Evolutionary conservation across 2,329 filamentous ascomycete genomes (phyloP), one percentile per base, ranked within the genome.

Genomic region (Metarhizium anisopliae): DNA sequence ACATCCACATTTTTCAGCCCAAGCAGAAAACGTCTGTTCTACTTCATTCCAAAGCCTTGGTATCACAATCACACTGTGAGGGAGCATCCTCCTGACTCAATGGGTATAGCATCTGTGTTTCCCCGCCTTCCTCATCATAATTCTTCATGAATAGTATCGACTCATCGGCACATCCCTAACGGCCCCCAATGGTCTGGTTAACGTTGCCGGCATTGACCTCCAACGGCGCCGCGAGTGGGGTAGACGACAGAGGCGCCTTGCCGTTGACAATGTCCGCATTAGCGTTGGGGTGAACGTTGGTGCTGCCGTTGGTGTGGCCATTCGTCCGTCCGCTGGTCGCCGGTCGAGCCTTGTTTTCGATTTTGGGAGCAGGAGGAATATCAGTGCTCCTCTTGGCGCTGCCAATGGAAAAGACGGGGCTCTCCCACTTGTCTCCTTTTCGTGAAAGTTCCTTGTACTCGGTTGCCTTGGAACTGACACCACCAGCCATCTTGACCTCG

Each of bases 361-460:
- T 72, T 56, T 72, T 68, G 29, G 80, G 80, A 2, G 78, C 74
- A n/a, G 66, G 68, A 2, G 92, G 91, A 47, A 96, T 79, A 65
- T 87, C 82, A 29, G 74, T 79, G 47, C 89, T 90, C 72, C 86
- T 85, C 55, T 81, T 77, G 11, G 92, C 91, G 47, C 75, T 81
- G 51, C 94, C 93, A 63, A 97, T 87, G 58, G 84, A 86, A 77
- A 99, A 99, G 66, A 99, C 84, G 10, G 93, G 90, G 59, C 89
- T 95, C 78, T 96, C 87, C 94, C 94, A 99, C 71, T 85, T 86
- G 55, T 96, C 89, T 53, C 94, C 94, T 82, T 94, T 90, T 62
- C 77, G 78, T 8, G 93, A 90, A 56, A 96, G 80, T 25, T 96
- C 84, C 75, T 85, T 90, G 80, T 95, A 97, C 72, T 96, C 90